Conservation (phyloP, 2,329 filamentous ascomycete genomes). For the Onygenales sp. region DNA sequence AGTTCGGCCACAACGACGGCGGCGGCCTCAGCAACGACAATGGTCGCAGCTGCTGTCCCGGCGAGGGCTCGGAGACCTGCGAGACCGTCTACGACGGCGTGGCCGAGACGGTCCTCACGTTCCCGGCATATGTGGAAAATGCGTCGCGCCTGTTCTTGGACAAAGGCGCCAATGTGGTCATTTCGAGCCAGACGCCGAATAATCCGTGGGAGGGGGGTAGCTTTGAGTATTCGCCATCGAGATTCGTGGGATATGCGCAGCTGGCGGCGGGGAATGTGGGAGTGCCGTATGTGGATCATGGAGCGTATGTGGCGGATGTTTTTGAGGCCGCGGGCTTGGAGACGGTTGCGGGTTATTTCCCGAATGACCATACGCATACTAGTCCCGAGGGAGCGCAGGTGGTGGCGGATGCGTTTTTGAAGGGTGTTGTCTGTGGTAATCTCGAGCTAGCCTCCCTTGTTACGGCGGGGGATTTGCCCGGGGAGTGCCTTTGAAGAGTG, state of each 20-base stretch:
- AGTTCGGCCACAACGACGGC: constrained; percentile 66
- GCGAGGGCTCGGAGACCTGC: constrained; percentile 46
- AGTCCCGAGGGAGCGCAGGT: constrained; percentile 46
- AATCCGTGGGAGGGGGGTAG: constrained; percentile 52
- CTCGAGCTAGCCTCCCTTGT: constrained; percentile 32
- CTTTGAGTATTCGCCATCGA: constrained; percentile 38
- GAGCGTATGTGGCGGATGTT: constrained; percentile 46
- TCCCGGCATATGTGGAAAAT: constrained; percentile 49
- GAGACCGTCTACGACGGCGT: constrained; percentile 42
- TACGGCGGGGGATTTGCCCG: constrained; percentile 20
- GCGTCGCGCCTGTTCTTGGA: constrained; percentile 45
- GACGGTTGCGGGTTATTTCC: constrained; percentile 45
- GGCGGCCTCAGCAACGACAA: constrained; percentile 52
- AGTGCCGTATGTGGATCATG: constrained; percentile 51
- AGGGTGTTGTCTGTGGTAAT: constrained; percentile 44
- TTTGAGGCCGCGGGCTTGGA: constrained; percentile 42
- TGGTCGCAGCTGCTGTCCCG: constrained; percentile 50
- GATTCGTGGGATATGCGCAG: constrained; percentile 50
- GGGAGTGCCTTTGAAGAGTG: constrained; percentile 16
- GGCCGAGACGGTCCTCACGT: constrained; percentile 50
- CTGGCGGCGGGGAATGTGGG: constrained; percentile 36
- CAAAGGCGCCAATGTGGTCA: constrained; percentile 53
- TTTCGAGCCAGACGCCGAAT: constrained; percentile 51
- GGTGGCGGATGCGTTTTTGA: constrained; percentile 50
- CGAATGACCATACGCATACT: constrained; percentile 56